A percentile compares a stretch with the other conserved stretches of the same genome.
These are phyloP conservation scores for Phytophthora multivora DNA, from an alignment of 352 stramenopile genomes.

Conservation along the genomic window DNA sequence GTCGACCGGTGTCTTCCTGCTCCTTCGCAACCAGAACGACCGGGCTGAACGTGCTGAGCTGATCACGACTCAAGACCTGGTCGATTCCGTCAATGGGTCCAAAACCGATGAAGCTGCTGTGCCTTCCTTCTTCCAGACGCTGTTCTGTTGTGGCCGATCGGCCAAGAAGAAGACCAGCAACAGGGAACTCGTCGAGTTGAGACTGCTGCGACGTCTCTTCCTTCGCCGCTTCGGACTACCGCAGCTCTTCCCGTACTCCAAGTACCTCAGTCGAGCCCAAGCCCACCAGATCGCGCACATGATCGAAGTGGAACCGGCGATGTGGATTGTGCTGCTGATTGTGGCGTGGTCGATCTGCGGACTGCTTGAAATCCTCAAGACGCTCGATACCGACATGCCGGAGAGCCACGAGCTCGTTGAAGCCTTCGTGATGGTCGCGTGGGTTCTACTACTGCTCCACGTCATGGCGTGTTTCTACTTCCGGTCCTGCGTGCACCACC, in stretches of 20 bases:
- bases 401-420: conserved; percentile 41
- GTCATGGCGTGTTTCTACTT: conserved; percentile 42
- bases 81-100: conserved; percentile 5
- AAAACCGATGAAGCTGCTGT: conserved; percentile 2
- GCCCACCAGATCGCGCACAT: conserved; percentile 77
- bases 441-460: conserved; percentile 43
- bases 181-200: conserved; percentile 35
- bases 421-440: conserved; percentile 46
- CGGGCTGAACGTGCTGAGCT: conserved; percentile 48
- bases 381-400: conserved; percentile 14
- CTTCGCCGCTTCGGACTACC: conserved; percentile 44
- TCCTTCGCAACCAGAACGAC: conserved; percentile 44
- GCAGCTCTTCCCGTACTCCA: conserved; percentile 65
- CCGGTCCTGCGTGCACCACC: conserved; percentile 26
- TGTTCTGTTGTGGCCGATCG: conserved; percentile 20
- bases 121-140: conserved; percentile 17
- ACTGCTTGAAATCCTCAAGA: conserved; percentile 35
- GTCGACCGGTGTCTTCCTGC: conserved; percentile 46
- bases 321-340: conserved; percentile 55
- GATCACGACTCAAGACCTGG: conserved; percentile 42
- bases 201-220: conserved; percentile 49
- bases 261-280: conserved; percentile 73
- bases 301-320: conserved; percentile 70
- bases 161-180: conserved; percentile 17
- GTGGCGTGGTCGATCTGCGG: conserved; percentile 43